Base-by-base conservation (phyloP, 345 rosid species). In the Clarkia xantiana region DNA sequence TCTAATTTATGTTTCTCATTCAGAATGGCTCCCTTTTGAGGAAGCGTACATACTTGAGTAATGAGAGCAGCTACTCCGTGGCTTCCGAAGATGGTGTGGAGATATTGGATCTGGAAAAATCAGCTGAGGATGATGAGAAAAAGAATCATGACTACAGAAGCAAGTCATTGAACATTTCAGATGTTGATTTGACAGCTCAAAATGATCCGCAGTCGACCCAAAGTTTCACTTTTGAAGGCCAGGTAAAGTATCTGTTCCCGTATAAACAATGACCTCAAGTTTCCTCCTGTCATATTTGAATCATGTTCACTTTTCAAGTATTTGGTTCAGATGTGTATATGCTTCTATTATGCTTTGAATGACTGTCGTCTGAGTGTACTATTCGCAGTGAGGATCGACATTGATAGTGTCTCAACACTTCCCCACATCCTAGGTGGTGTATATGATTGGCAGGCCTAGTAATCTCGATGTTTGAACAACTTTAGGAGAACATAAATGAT, bases 221-320 rank as follows among this genome's bases (percentile, higher is more conserved):
- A 62, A 84, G 93, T 75, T 72, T 79, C 52, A 84, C 96, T 42
- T 81, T 91, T 56, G 98, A 91, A 80, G 83, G 93, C 34, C 96
- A 91, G 89, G 98, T 61, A 45, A n/a, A n/a, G 16, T 52, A 48
- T 47, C 25, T 45, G 51, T 47, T 23, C 22, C n/a, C 36, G 36
- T 29, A 3, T 29, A 29, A 29, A 29, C 36, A 29, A 29, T 29
- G 8, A 29, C 36, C 36, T 29, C 36, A 29, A 29, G 36, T 29
- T 29, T 29, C 36, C 36, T 29, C 36, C 36, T 29, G 9, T 29
- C 8, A 7, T 29, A 5, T 29, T 29, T n/a, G n/a, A n/a, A n/a
- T n/a, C n/a, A n/a, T n/a, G n/a, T 10, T 29, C 36, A 29, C 36
- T n/a, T n/a, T n/a, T n/a, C n/a, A n/a, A n/a, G n/a, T n/a, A n/a